Evolutionary conservation across 371 early-diverging fungal species (phyloP).

Genomic region (Syncephalastrum monosporum): DNA sequence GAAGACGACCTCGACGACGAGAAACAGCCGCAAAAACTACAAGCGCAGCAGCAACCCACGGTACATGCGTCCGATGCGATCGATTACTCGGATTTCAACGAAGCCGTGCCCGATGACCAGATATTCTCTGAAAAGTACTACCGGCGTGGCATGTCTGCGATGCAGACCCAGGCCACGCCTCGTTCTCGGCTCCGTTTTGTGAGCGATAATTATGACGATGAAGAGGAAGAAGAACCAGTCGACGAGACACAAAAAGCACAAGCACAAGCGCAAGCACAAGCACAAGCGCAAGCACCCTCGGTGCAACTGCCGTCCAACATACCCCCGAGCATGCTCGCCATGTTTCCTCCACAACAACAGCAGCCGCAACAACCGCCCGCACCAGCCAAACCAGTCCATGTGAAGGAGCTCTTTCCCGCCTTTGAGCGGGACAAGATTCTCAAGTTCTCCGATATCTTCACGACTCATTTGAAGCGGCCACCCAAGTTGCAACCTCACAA

Average conservation of each 20-base stretch:
- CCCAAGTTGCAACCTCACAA: slow-evolving; percentile 31
- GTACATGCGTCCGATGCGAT: slow-evolving; percentile 68
- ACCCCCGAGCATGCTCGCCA: not conserved
- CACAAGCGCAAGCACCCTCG: not conserved
- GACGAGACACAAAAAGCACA: not conserved
- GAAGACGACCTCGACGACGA: slow-evolving; percentile 31
- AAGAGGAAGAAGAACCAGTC: slow-evolving; percentile 51
- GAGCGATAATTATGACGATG: slow-evolving; percentile 66
- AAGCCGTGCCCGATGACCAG: slow-evolving; percentile 71
- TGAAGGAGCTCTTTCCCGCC: slow-evolving; percentile 62
- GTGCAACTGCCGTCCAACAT: slow-evolving; percentile 1
- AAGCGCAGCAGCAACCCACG: slow-evolving; percentile 23
- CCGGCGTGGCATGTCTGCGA: slow-evolving; percentile 33
- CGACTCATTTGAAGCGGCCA: slow-evolving; percentile 36
- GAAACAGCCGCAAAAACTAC: slow-evolving; percentile 9
- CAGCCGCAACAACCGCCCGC: slow-evolving; percentile 13
- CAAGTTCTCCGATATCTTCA: slow-evolving; percentile 72
- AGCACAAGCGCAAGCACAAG: not conserved
- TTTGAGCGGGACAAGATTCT: slow-evolving; percentile 62
- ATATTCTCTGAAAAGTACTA: slow-evolving; percentile 44
- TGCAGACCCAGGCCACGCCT: slow-evolving; percentile 25
- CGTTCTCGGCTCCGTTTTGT: slow-evolving; percentile 33
- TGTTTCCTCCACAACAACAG: slow-evolving; percentile 3
- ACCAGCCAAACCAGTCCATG: slow-evolving; percentile 28
- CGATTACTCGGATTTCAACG: slow-evolving; percentile 82